Evolutionary conservation across 129 eudicot species (phyloP).

Genomic region (Flaveria bidentis): DNA sequence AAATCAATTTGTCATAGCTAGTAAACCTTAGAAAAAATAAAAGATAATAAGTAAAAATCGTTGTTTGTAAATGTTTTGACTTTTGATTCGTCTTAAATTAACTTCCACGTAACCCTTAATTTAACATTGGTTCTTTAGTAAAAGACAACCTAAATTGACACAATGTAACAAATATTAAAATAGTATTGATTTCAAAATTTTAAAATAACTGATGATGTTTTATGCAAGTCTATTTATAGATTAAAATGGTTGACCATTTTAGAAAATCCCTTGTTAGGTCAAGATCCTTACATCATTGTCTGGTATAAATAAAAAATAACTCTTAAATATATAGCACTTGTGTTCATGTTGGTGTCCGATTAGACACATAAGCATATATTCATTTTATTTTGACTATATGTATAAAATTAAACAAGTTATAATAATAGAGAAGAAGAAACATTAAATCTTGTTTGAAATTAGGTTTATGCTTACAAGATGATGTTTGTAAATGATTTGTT

Average conservation of each 20-base stretch:
- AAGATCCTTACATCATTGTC: slow-evolving; percentile 30
- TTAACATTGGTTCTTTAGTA: slow-evolving; percentile 15
- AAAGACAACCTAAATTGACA: neutral
- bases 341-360: slow-evolving; percentile 35
- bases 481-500: slow-evolving; percentile 11
- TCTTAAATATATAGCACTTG: slow-evolving; percentile 7
- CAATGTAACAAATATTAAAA: neutral
- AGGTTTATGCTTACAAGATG: slow-evolving; percentile 16
- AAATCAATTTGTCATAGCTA: neutral
- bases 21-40: neutral
- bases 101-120: slow-evolving; percentile 17
- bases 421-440: neutral
- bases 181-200: neutral
- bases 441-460: slow-evolving; percentile 25
- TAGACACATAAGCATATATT: slow-evolving; percentile 31
- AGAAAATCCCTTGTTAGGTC: slow-evolving; percentile 29
- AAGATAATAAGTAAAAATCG: neutral
- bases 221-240: neutral
- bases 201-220: slow-evolving; percentile 14
- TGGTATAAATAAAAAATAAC: slow-evolving; percentile 8
- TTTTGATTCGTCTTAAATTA: neutral
- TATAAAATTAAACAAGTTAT: neutral
- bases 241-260: slow-evolving; percentile 29
- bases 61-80: neutral
- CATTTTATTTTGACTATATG: neutral